Conservation (phyloP, 2,329 filamentous ascomycete genomes). For the Neofusicoccum parvum region DNA sequence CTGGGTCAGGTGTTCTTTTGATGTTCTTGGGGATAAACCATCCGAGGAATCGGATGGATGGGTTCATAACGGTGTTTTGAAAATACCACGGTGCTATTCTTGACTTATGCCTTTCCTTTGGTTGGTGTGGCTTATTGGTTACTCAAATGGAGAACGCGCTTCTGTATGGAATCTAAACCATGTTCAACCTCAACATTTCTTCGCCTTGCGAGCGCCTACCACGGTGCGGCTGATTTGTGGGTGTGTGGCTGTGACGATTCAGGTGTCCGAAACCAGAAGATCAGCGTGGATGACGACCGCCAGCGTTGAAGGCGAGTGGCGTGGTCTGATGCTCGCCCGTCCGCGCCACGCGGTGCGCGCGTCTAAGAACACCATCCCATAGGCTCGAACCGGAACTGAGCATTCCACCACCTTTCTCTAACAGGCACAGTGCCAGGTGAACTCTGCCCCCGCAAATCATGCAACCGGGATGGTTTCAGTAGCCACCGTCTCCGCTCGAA, state of each 20-base stretch:
- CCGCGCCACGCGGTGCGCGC: not conserved
- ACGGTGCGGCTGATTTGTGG: not conserved
- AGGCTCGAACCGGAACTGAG: not conserved
- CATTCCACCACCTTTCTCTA: not conserved
- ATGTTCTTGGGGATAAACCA: not conserved
- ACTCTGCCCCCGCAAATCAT: slow-evolving; percentile 11
- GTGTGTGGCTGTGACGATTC: not conserved
- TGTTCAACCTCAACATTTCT: not conserved
- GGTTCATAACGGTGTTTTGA: slow-evolving; percentile 9
- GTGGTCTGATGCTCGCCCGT: not conserved
- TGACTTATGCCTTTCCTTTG: not conserved
- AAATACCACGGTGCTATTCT: not conserved
- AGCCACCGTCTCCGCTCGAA: not conserved
- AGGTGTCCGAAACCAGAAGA: not conserved
- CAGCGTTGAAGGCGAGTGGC: not conserved
- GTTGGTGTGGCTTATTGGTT: not conserved
- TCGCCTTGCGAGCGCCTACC: not conserved
- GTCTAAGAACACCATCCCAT: not conserved
- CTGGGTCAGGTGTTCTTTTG: not conserved
- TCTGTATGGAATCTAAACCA: not conserved
- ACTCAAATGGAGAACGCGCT: not conserved
- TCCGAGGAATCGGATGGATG: not conserved
- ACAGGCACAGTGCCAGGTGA: slow-evolving; percentile 12
- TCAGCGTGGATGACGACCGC: not conserved
- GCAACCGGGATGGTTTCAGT: not conserved